These are phyloP conservation scores for Dendrobium nobile DNA, from an alignment of 106 monocot genomes.

Conservation along the genomic window DNA sequence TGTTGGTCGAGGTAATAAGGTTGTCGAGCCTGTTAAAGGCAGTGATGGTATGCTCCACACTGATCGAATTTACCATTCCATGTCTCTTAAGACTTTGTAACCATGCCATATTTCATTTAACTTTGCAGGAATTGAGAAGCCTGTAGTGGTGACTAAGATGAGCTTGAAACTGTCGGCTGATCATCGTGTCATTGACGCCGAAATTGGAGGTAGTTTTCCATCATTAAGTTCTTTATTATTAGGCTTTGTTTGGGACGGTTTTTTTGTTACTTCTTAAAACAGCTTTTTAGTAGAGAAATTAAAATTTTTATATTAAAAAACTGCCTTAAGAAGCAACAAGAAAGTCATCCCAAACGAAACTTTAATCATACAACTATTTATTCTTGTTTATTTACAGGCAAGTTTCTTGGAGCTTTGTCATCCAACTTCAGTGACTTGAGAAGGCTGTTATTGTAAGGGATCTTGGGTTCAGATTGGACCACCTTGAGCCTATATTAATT, in stretches of 20 bases:
- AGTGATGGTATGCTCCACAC: constrained; percentile 51
- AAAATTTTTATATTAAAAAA: too few species aligned
- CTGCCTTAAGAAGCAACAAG: too few species aligned
- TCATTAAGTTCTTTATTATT: background rate
- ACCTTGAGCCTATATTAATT: background rate
- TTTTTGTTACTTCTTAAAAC: too few species aligned
- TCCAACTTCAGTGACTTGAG: constrained; percentile 60
- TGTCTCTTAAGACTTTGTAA: background rate
- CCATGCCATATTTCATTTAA: background rate
- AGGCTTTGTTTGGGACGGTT: too few species aligned
- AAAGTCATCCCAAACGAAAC: too few species aligned
- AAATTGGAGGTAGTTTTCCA: constrained; percentile 59
- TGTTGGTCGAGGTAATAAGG: constrained; percentile 76
- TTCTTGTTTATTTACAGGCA: constrained; percentile 43
- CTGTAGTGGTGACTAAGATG: constrained; percentile 82
- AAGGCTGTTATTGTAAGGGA: constrained; percentile 60
- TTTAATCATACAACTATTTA: background rate
- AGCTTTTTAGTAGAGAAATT: too few species aligned
- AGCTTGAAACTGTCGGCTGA: constrained; percentile 84
- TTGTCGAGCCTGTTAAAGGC: constrained; percentile 57
- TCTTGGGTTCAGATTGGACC: background rate
- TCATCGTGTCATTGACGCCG: constrained; percentile 71
- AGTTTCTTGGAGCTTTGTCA: constrained; percentile 59
- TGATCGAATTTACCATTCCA: background rate
- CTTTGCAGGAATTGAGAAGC: constrained; percentile 67